These are phyloP conservation scores for Alloascoidea hylecoeti DNA, from an alignment of 805 yeast genomes.

Conservation along the genomic window DNA sequence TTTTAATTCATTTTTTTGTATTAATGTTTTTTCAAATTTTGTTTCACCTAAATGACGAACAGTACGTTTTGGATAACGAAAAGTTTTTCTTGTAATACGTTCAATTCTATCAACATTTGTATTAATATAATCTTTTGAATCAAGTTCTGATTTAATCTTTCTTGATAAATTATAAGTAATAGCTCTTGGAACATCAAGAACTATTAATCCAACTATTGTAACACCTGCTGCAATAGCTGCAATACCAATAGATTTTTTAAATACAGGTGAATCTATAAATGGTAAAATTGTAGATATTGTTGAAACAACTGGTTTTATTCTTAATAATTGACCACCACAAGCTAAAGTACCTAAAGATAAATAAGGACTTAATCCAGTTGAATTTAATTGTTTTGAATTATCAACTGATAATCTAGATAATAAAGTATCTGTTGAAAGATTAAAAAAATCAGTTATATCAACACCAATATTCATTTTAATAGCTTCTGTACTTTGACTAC, in stretches of 20 bases:
- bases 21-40: conserved; percentile 43
- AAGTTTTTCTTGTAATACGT: conserved; percentile 68
- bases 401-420: too few species aligned
- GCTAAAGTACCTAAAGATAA: conserved; percentile 8
- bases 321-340: too few species aligned
- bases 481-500: conserved; percentile 46
- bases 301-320: too few species aligned
- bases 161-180: conserved; percentile 71
- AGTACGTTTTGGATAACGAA: conserved; percentile 72
- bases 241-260: conserved; percentile 39
- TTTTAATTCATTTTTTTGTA: conserved; percentile 41
- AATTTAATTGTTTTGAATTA: conserved; percentile 8
- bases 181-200: conserved; percentile 79
- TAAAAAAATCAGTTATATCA: conserved; percentile 59
- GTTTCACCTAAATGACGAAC: conserved; percentile 58
- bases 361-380: too few species aligned
- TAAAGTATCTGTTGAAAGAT: too few species aligned
- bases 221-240: conserved; percentile 32
- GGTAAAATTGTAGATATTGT: too few species aligned
- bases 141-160: conserved; percentile 50
- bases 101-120: conserved; percentile 65
- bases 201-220: conserved; percentile 43
- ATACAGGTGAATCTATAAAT: too few species aligned
- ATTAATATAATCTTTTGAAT: conserved; percentile 63
- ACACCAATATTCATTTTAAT: conserved; percentile 46